Evolutionary conservation across 2,329 filamentous ascomycete species (phyloP).

Genomic region (Biscogniauxia mediterranea): DNA sequence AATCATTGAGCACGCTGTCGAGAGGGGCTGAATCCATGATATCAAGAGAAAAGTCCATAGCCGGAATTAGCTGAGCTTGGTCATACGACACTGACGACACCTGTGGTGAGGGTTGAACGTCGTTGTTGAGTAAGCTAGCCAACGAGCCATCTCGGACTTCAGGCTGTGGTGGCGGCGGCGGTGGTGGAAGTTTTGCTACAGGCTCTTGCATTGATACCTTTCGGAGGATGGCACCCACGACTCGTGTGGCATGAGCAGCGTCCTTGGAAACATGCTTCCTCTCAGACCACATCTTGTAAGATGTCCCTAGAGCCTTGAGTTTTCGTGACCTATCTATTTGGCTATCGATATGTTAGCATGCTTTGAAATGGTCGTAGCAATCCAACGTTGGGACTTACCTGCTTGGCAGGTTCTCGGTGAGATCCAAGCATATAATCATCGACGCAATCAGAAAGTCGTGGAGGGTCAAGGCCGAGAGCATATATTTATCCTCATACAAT

Average conservation of each 20-base stretch:
- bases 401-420: constrained; percentile 39
- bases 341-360: constrained; percentile 20
- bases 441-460: constrained; percentile 59
- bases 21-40: constrained; percentile 36
- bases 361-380: background rate
- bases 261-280: constrained; percentile 39
- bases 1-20: constrained; percentile 36
- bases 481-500: constrained; percentile 51
- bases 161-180: constrained; percentile 22
- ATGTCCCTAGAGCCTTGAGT: constrained; percentile 37
- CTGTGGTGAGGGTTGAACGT: constrained; percentile 24
- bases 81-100: constrained; percentile 20
- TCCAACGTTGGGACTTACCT: constrained; percentile 30
- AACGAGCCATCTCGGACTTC: constrained; percentile 32
- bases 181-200: constrained; percentile 18
- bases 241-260: constrained; percentile 41
- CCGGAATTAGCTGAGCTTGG: constrained; percentile 22
- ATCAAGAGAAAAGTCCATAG: constrained; percentile 29
- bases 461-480: constrained; percentile 51
- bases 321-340: constrained; percentile 35
- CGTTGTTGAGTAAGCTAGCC: constrained; percentile 33
- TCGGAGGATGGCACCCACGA: constrained; percentile 43
- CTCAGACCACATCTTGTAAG: constrained; percentile 43
- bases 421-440: constrained; percentile 57
- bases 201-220: constrained; percentile 35